Base-by-base conservation (phyloP, 371 early-diverging fungal genomes). In the Mucor velutinosus region DNA sequence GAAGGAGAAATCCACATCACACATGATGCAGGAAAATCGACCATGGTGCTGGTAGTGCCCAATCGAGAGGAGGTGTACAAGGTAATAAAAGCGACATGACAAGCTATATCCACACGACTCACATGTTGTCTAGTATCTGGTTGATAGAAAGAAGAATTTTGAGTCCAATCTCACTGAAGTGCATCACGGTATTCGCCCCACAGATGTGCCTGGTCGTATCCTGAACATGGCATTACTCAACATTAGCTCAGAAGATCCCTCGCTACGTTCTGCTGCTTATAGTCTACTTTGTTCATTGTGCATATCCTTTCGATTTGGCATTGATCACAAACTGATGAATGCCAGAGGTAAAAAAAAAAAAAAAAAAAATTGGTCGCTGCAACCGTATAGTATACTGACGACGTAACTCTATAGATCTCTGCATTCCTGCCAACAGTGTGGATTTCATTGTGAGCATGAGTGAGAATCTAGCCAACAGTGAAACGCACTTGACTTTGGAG, bases 141-240 rank as follows among this genome's bases (percentile, higher is more conserved):
- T 95, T 27, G 83, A 89, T 51, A 79, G 82, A 64, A 88, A 92
- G 6, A 88, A 89, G 60, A 78, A 86, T 33, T 72, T 86, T 49
- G 84, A 89, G 41, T 85, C 84, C 37, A 88, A 89, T 14, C 71
- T 83, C 0, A 85, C 86, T 21, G 76, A 87, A 17, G 75, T 76
- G 1, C 86, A 90, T 45, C 84, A 92, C 55, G 83, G 84, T 12
- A 89, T 96, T 53, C 86, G 92, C 33, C 95, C 96, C 3, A 81
- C 86, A 7, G 95, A 95, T 80, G 94, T 95, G 1, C 94, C 96
- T 0, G 97, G 95, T 3, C 92, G 94, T 19, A 79, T 97, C 43
- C 78, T 97, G 47, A 95, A 94, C 66, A 94, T 96, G 86, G 94
- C 95, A n/a, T 71, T 97, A 66, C 79, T 94, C 33, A 95, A 95